A percentile compares a stretch with the other conserved stretches of the same genome.
phyloP scores from a whole-genome alignment of 2,329 filamentous ascomycete species.

The Fusarium coicis region DNA sequence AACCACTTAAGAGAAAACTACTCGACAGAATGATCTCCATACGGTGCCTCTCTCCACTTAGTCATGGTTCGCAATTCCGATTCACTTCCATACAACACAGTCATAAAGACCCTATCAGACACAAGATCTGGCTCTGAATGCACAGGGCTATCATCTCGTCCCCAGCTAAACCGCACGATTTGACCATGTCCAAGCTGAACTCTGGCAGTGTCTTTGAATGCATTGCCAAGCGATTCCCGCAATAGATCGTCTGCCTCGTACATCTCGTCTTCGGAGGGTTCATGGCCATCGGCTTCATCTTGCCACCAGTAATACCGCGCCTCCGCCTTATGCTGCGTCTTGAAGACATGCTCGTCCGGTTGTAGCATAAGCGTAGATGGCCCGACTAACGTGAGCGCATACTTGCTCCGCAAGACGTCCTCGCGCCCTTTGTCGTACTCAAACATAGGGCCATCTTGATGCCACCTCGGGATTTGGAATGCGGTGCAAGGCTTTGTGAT shows the following conservation, averaged over 20 bases:
- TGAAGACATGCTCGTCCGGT: neutral
- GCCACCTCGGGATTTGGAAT: neutral
- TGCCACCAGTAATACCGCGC: neutral
- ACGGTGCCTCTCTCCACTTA: neutral
- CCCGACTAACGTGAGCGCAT: neutral
- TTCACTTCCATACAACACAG: neutral
- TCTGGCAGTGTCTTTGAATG: neutral
- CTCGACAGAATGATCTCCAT: neutral
- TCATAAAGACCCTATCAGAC: neutral
- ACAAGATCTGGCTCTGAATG: constrained; percentile 7
- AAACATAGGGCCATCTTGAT: neutral
- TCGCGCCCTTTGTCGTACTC: neutral
- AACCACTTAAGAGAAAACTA: neutral
- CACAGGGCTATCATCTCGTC: neutral
- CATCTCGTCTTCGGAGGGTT: neutral
- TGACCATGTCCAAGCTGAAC: neutral
- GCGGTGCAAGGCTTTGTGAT: neutral
- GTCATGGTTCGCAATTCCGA: neutral
- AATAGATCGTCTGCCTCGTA: neutral
- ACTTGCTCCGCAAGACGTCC: neutral
- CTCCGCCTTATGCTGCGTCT: neutral
- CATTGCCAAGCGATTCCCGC: neutral
- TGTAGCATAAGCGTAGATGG: neutral
- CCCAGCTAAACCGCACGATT: constrained; percentile 2
- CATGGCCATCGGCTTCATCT: fast-evolving